Evolutionary conservation across 225 moss, liverwort and hornwort species (phyloP), one percentile per base, ranked within the genome.

Genomic region (Polytrichum formosum): DNA sequence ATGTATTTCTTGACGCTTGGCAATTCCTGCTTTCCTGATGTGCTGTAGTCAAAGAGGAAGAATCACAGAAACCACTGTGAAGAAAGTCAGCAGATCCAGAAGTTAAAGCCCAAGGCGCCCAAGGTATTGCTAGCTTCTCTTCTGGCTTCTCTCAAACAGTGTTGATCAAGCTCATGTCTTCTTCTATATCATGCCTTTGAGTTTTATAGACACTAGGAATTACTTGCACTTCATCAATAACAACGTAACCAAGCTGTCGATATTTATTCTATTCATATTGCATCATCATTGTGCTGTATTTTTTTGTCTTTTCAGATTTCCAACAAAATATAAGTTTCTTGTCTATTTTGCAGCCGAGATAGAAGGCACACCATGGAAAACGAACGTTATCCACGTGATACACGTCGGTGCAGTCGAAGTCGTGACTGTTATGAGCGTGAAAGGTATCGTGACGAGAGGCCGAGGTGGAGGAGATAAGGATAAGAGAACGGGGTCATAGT

Each of bases 41-140:
- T 23, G 7, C 66, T 78, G 80, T 79, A 97, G 96, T 55, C 96
- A 93, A 77, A 84, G 96, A 56, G 96, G 96, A 31, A 85, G 91
- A 79, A 94, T 97, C n/a, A 97, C 93, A 5, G 90, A 97, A 70
- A 88, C 83, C 19, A 88, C 90, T 66, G 87, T 94, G 65, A 96
- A 91, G 68, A 86, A 87, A 77, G 85, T 82, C 62, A 94, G 93
- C 71, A 86, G 93, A 77, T 97, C 96, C 54, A 90, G 92, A 80
- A 97, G 96, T 74, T 87, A 80, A 64, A 97, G 96, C 66, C 93
- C 96, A 70, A 87, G 85, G 60, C 82, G 85, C 74, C 68, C 82
- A 67, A 92, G 92, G 96, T 96, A 74, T 55, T 70, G 31, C 31
- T 31, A 31, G 7, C 31, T 31, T 31, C 31, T 31, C 7, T 31